Evolutionary conservation across 257 asterid species (phyloP), one percentile per base, ranked within the genome.

Genomic region (Fraxinus quadrangulata): DNA sequence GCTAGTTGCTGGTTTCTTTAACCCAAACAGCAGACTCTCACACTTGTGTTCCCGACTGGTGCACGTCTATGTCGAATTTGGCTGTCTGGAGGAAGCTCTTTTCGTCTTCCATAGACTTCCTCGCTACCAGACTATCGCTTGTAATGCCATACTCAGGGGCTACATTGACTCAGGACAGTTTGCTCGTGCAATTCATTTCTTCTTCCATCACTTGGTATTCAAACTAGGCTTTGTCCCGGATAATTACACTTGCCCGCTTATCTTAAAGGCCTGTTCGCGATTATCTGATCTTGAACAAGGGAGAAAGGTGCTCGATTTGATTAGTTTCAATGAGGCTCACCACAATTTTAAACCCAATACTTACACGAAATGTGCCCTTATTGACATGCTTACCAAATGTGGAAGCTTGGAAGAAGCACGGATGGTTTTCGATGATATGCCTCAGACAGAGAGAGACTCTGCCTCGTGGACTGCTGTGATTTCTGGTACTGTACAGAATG

Each of bases 391-490:
- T 13, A 82, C 84, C 4, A 82, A 82, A 79, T 85, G 88, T 31
- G 86, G 86, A 37, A 82, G 86, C 82, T 79, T 76, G 84, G 86
- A 77, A 0, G 88, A 82, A 10, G 88, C 88, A 40, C 79, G 75
- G 33, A 28, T 0, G 12, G 80, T 85, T 7, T 85, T 85, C 72
- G 88, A 82, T 36, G 81, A 85, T 61, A 82, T 85, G 88, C 72
- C 83, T 66, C 79, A 34, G 4, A 24, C 24, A 37, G 84, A 82
- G 37, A 69, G 82, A 61, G 88, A 85, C 72, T 54, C 79, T 79
- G 79, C 84, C 42, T 79, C 82, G 16, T 82, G 88, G 88, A 85
- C 88, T 70, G 80, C 88, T 17, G 70, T 85, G 24, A 82, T 85
- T 11, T 79, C 84, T 40, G 88, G 86, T 2, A 61, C 71, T 28